phyloP scores from a whole-genome alignment of 2,329 filamentous ascomycete species.

The Cryphonectria radicalis region DNA sequence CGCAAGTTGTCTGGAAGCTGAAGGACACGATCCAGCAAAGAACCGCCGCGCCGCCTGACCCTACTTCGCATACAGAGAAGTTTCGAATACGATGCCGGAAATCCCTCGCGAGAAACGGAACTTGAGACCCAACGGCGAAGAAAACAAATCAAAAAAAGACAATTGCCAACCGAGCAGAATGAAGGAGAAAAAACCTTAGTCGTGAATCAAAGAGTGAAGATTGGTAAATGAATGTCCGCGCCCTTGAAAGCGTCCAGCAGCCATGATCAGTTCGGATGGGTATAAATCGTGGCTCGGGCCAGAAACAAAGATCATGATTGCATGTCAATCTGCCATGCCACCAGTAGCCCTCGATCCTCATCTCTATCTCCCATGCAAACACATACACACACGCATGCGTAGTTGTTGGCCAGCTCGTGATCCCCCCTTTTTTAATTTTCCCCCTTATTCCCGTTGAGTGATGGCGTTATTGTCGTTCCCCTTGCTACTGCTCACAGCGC shows the following conservation, averaged over 20 bases:
- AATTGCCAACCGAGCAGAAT: conserved; percentile 9
- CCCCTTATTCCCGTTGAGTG: background rate
- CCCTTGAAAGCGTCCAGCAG: conserved; percentile 21
- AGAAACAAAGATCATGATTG: conserved; percentile 14
- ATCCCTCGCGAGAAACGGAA: background rate
- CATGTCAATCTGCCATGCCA: conserved; percentile 6
- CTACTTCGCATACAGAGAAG: conserved; percentile 27
- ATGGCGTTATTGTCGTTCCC: background rate
- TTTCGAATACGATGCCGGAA: conserved; percentile 2
- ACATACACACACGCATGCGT: background rate
- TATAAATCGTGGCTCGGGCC: conserved; percentile 19
- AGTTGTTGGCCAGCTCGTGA: background rate
- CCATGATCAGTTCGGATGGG: conserved; percentile 30
- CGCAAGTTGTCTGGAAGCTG: background rate
- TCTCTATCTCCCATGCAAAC: background rate
- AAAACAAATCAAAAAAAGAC: conserved; percentile 25
- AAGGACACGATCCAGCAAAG: background rate
- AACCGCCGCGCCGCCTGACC: background rate
- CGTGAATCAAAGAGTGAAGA: conserved; percentile 3
- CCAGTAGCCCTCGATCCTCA: background rate
- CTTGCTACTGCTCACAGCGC: background rate
- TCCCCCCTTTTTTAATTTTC: background rate
- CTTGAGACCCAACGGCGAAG: background rate
- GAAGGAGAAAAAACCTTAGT: conserved; percentile 1
- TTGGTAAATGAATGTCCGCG: conserved; percentile 4